These are phyloP conservation scores for Corrigiola litoralis DNA, from an alignment of 179 eudicot genomes.

Conservation along the genomic window DNA sequence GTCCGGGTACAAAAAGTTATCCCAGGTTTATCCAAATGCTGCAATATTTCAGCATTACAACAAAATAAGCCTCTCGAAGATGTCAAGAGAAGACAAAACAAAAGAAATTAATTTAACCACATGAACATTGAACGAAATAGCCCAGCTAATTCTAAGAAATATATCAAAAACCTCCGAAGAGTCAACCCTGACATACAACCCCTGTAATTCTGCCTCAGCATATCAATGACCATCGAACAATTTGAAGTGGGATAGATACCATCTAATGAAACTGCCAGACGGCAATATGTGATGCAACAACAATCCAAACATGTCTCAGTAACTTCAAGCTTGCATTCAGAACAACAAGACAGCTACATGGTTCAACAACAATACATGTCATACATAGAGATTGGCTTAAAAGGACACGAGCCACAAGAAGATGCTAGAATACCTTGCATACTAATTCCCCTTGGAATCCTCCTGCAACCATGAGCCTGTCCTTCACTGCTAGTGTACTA, in stretches of 20 bases:
- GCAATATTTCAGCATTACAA: conserved; percentile 22
- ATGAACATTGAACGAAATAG: background rate
- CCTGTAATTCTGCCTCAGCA: no score
- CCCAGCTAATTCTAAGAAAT: background rate
- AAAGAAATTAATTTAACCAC: background rate
- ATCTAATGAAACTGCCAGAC: no score
- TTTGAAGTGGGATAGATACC: no score
- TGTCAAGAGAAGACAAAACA: background rate
- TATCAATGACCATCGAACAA: no score
- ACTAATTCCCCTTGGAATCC: conserved; percentile 83
- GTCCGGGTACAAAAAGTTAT: conserved; percentile 74
- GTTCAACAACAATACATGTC: no score
- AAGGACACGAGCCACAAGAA: no score
- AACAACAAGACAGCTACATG: no score
- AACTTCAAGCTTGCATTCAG: no score
- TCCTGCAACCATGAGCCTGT: conserved; percentile 81
- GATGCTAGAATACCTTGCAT: conserved; percentile 53
- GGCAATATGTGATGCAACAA: background rate
- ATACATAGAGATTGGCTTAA: no score
- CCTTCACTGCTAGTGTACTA: conserved; percentile 72
- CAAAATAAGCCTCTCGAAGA: background rate
- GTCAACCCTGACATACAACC: background rate
- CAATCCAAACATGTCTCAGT: background rate
- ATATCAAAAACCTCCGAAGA: background rate
- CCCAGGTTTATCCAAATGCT: conserved; percentile 72